A percentile compares a stretch with the other conserved stretches of the same genome.
phyloP scores from a whole-genome alignment of 441 rosid species.

The Flueggea neowawraea region DNA sequence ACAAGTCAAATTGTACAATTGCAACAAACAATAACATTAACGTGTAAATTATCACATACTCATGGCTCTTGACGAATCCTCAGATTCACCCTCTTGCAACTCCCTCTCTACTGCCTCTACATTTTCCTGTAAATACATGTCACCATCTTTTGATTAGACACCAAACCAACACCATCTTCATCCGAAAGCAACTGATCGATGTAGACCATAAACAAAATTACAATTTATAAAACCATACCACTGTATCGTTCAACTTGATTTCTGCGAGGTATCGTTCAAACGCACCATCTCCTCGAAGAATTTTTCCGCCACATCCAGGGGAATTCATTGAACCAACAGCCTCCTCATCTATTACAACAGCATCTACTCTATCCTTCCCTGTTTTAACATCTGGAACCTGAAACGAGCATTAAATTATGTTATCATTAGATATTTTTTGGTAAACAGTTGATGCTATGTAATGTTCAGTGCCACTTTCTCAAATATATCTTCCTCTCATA shows the following conservation, averaged over 20 bases:
- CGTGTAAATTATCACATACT: constrained; percentile 48
- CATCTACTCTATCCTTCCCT: constrained; percentile 67
- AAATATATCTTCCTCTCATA: constrained; percentile 17
- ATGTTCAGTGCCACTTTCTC: not conserved
- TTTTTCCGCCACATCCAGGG: constrained; percentile 68
- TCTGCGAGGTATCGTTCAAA: constrained; percentile 52
- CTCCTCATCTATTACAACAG: constrained; percentile 78
- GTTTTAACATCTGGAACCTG: constrained; percentile 80
- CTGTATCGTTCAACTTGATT: constrained; percentile 30
- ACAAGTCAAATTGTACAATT: constrained; percentile 11
- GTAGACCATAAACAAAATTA: not conserved
- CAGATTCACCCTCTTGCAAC: constrained; percentile 54
- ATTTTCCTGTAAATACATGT: constrained; percentile 37
- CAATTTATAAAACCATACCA: constrained; percentile 32
- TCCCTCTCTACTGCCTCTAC: constrained; percentile 32
- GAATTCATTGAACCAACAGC: constrained; percentile 55
- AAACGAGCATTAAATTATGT: constrained; percentile 13
- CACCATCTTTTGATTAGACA: not conserved
- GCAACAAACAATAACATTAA: not conserved
- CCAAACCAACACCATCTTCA: not conserved
- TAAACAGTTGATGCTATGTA: not conserved
- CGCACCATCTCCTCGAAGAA: constrained; percentile 77
- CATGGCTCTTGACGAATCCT: constrained; percentile 41
- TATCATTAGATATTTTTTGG: not conserved
- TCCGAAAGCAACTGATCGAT: not conserved